Evolutionary conservation across 2,329 filamentous ascomycete genomes (phyloP).

Genomic region (Colletotrichum kahawae): DNA sequence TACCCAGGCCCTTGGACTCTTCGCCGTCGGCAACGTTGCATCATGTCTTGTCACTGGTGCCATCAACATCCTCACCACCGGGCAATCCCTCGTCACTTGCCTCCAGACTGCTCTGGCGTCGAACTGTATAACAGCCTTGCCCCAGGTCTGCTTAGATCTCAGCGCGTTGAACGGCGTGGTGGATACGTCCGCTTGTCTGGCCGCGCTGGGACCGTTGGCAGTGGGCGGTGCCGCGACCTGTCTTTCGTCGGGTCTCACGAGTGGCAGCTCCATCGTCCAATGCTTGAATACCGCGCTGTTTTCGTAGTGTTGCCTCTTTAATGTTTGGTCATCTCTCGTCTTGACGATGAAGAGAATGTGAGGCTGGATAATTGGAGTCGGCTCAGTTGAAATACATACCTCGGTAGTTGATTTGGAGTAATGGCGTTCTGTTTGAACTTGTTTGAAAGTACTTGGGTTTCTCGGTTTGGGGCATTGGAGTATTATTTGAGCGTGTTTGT

Average conservation of each 20-base stretch:
- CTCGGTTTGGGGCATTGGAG: not conserved
- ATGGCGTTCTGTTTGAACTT: not conserved
- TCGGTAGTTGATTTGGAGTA: not conserved
- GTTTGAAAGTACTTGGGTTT: not conserved
- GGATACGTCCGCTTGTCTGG: not conserved
- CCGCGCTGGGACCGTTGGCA: not conserved
- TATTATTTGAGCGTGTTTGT: not conserved
- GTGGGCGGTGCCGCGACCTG: not conserved
- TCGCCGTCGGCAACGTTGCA: not conserved
- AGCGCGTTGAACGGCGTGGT: not conserved
- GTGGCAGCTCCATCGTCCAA: not conserved
- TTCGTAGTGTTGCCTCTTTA: not conserved
- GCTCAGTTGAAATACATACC: fast-evolving
- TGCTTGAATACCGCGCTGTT: not conserved
- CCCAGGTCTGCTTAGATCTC: not conserved
- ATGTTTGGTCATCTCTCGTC: not conserved
- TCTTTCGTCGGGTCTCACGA: not conserved
- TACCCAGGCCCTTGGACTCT: not conserved
- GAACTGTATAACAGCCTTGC: not conserved
- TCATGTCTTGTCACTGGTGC: not conserved
- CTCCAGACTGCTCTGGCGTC: not conserved
- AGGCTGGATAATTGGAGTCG: fast-evolving
- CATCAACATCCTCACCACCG: not conserved
- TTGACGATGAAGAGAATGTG: fast-evolving
- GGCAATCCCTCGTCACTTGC: not conserved